Evolutionary conservation across 805 yeast genomes (phyloP).

Genomic region (Saccharomycopsis fibuligera): DNA sequence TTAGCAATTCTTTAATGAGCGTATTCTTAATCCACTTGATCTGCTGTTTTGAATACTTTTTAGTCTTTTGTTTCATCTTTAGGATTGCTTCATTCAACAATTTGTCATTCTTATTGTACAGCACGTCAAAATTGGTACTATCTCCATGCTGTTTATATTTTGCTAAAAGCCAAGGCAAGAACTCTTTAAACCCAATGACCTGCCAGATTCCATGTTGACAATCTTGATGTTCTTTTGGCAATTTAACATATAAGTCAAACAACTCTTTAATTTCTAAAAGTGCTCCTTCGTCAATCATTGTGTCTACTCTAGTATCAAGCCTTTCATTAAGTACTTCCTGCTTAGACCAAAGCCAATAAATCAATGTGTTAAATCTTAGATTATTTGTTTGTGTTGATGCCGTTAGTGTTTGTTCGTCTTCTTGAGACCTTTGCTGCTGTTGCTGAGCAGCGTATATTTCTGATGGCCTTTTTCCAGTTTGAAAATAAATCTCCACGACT

Average conservation of each 20-base stretch:
- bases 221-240: slow-evolving; percentile 18
- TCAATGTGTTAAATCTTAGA: slow-evolving; percentile 53
- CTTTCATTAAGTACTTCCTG: slow-evolving; percentile 50
- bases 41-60: slow-evolving; percentile 83
- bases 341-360: slow-evolving; percentile 79
- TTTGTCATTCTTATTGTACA: background rate
- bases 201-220: slow-evolving; percentile 75
- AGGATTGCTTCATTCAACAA: slow-evolving; percentile 37
- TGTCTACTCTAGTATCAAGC: slow-evolving; percentile 74
- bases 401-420: too few relatives aligned
- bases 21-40: slow-evolving; percentile 83
- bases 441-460: slow-evolving; percentile 62
- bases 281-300: slow-evolving; percentile 71
- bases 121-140: background rate
- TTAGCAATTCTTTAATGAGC: slow-evolving; percentile 50
- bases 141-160: background rate
- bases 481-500: slow-evolving; percentile 71
- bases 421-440: slow-evolving; percentile 17
- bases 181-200: slow-evolving; percentile 90
- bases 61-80: slow-evolving; percentile 75
- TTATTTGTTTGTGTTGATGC: background rate
- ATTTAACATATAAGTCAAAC: slow-evolving; percentile 37
- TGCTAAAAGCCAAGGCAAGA: slow-evolving; percentile 56
- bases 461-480: slow-evolving; percentile 64
- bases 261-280: slow-evolving; percentile 60